Base-by-base conservation (phyloP, 2,329 filamentous ascomycete species). In the Drechslera avenae region DNA sequence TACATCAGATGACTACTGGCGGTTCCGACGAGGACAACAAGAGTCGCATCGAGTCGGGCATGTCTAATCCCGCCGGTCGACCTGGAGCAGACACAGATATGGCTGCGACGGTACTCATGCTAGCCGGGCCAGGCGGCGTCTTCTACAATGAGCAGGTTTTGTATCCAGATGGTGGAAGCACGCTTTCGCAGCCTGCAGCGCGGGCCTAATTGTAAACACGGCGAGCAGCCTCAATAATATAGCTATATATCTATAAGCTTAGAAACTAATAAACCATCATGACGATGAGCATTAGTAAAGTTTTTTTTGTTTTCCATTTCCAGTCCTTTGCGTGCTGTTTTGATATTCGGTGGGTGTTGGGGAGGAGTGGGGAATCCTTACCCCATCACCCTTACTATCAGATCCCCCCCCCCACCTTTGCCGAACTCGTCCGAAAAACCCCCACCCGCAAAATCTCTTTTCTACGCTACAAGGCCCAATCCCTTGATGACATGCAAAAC, bases 141-240 rank as follows among this genome's bases (percentile, higher is more conserved):
- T 82, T 82, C 55, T 78, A 81, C 53, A 83, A 83, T 35, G 78
- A 80, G 37, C 80, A 83, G 63, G 76, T 81, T 26, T 49, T 83
- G 36, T 80, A 79, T 56, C 79, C 78, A 12, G 79, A 82, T 62
- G 79, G 79, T 34, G 67, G 69, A 44, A 64, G 56, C 39, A 54
- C 50, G 4, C 54, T 57, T 18, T 39, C 44, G 13, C 52, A 54
- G 47, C 48, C 52, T 40, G 48, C 48, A 23, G 52, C 52, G n/a
- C 26, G 48, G 14, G 52, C 52, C n/a, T 54, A 78, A 75, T 73
- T 73, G 76, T 23, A 23, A 4, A 23, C 74, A 76, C 76, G 78
- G 78, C 77, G 76, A 77, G 58, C 37, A 33, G 37, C 18, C 34
- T 45, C 7, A 14, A 2, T 19, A 14, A 6, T 5, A 4, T 4